Evolutionary conservation across 2,329 filamentous ascomycete genomes (phyloP).

Genomic region (Xylariaceae sp.): DNA sequence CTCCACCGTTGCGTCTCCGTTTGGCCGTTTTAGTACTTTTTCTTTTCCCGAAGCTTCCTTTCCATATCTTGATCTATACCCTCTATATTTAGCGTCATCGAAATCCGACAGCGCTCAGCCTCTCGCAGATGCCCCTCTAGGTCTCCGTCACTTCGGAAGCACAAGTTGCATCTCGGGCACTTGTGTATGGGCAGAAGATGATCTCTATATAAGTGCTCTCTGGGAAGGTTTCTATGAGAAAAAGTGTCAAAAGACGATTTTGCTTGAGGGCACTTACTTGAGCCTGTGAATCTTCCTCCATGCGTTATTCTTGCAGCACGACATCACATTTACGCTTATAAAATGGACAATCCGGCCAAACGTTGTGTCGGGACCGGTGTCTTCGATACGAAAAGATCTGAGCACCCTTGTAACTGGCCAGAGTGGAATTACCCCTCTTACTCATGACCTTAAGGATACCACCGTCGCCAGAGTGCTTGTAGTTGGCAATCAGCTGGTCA

Average conservation of each 20-base stretch:
- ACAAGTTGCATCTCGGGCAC: conserved; percentile 26
- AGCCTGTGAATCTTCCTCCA: conserved; percentile 29
- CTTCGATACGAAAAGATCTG: conserved; percentile 65
- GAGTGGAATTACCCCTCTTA: conserved; percentile 97
- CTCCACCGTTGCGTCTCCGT: conserved; percentile 30
- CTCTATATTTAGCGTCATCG: conserved; percentile 21
- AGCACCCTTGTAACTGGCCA: conserved; percentile 94
- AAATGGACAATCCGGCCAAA: conserved; percentile 35
- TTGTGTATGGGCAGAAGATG: conserved; percentile 28
- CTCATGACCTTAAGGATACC: conserved; percentile 98
- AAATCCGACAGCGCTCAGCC: conserved; percentile 28
- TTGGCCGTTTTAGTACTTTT: conserved; percentile 23
- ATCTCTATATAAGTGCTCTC: conserved; percentile 31
- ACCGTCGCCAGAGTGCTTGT: conserved; percentile 93
- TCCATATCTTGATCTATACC: conserved; percentile 30
- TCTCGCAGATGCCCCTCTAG: conserved; percentile 28
- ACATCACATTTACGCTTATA: conserved; percentile 33
- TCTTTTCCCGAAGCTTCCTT: conserved; percentile 27
- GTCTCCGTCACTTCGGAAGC: conserved; percentile 24
- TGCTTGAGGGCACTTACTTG: conserved; percentile 24
- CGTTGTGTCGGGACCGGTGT: conserved; percentile 25
- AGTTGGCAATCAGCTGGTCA: conserved; percentile 84
- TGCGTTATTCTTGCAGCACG: conserved; percentile 16
- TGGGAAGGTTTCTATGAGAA: conserved; percentile 6
- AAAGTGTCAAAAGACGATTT: conserved; percentile 1